These are phyloP conservation scores for Candida orba DNA, from an alignment of 805 yeast genomes.

Conservation along the genomic window DNA sequence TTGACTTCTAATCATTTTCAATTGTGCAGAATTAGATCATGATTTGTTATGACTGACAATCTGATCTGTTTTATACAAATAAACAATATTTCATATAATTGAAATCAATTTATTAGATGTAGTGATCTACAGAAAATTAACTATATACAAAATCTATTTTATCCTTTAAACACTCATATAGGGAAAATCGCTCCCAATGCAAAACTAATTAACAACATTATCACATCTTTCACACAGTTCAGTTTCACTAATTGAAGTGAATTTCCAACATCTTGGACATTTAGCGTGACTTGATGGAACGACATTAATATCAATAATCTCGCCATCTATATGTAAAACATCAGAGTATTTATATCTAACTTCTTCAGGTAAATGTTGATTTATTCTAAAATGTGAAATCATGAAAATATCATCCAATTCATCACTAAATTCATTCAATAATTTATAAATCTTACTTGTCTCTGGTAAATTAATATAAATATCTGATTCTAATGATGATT, in stretches of 20 bases:
- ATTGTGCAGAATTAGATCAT: too few species aligned
- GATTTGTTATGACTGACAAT: too few species aligned
- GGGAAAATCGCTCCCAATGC: too few species aligned
- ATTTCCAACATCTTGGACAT: constrained; percentile 96
- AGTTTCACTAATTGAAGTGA: constrained; percentile 42
- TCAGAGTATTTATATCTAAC: constrained; percentile 24
- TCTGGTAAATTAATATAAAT: constrained; percentile 30
- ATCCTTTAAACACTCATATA: too few species aligned
- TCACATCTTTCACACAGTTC: constrained; percentile 64
- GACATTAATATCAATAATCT: constrained; percentile 30
- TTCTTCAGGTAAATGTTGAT: constrained; percentile 12
- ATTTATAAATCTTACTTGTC: constrained; percentile 7
- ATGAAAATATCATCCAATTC: constrained; percentile 53
- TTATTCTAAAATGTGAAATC: constrained; percentile 50
- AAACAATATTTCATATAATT: too few species aligned
- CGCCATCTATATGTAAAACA: constrained; percentile 25
- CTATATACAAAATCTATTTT: not conserved
- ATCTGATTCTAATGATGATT: constrained; percentile 54
- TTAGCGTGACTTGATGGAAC: constrained; percentile 43
- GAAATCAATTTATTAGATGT: too few species aligned
- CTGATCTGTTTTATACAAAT: too few species aligned
- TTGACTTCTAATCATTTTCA: too few species aligned
- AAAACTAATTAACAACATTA: constrained; percentile 21
- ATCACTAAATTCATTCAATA: constrained; percentile 20
- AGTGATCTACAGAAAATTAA: too few species aligned